phyloP scores from a whole-genome alignment of 176 grass and related monocot genomes.

The Echinochloa phyllopogon region DNA sequence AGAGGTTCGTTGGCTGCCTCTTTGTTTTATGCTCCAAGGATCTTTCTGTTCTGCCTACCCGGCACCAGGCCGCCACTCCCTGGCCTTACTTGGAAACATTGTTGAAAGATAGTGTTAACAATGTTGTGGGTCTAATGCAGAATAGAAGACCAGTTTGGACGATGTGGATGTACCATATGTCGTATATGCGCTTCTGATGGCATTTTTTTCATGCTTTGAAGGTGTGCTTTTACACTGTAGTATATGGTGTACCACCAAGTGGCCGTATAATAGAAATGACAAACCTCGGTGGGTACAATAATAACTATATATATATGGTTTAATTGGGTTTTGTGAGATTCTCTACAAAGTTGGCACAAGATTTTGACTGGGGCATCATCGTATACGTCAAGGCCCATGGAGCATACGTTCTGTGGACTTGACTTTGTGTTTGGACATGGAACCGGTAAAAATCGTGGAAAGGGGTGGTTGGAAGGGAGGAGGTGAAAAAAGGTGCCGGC shows the following conservation, averaged over 20 bases:
- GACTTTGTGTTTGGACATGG: constrained; percentile 29
- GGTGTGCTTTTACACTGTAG: constrained; percentile 40
- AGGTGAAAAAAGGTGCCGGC: not conserved
- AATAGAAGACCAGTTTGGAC: not conserved
- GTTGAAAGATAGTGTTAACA: constrained; percentile 36
- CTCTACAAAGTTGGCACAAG: not conserved
- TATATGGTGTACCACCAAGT: not conserved
- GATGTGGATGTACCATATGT: constrained; percentile 7
- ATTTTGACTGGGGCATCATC: constrained; percentile 41
- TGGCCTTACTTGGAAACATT: constrained; percentile 20
- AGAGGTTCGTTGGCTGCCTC: constrained; percentile 12
- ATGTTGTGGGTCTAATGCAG: not conserved
- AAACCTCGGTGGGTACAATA: not conserved
- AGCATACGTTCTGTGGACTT: constrained; percentile 48
- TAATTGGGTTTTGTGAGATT: constrained; percentile 1
- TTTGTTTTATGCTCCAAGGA: constrained; percentile 48
- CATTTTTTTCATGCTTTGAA: constrained; percentile 2
- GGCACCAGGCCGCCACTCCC: not conserved
- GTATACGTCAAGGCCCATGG: constrained; percentile 40
- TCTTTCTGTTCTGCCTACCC: constrained; percentile 25
- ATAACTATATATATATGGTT: not conserved
- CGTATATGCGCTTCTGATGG: not conserved
- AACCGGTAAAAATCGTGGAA: constrained; percentile 43
- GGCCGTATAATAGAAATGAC: not conserved
- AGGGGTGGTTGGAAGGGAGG: not conserved